Conservation (phyloP, 495 filamentous ascomycete species). For the Penicillium maclennaniae region DNA sequence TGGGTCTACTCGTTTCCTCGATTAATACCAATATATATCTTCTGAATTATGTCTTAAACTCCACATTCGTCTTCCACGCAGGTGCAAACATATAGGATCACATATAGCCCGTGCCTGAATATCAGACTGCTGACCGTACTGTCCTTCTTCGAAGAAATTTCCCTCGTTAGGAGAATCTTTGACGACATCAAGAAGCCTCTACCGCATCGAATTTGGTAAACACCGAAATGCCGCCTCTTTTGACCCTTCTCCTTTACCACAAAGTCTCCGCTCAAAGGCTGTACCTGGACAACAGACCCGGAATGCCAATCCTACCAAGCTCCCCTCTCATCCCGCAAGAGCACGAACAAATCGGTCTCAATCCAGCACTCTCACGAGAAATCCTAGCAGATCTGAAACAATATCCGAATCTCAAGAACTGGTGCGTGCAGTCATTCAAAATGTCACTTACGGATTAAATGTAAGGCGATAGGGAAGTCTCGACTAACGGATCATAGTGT, state of each 20-base stretch:
- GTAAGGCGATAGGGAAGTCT: not conserved
- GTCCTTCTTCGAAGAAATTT: not conserved
- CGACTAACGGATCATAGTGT: not conserved
- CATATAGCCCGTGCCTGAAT: no score
- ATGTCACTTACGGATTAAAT: no score
- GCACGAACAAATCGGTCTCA: not conserved
- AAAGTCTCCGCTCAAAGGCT: not conserved
- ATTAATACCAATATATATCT: no score
- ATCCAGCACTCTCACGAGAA: not conserved
- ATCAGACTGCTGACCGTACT: no score
- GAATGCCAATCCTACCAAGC: not conserved
- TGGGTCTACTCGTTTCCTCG: no score
- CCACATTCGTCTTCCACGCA: no score
- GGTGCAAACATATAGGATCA: no score
- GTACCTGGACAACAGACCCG: not conserved
- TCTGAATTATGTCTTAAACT: no score
- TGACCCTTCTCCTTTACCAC: not conserved
- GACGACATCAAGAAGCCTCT: not conserved
- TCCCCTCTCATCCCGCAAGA: not conserved
- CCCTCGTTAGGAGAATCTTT: not conserved
- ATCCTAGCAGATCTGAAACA: not conserved
- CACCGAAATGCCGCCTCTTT: not conserved
- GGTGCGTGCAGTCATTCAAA: not conserved
- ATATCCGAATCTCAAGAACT: not conserved
- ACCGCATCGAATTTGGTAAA: not conserved